These are phyloP conservation scores for Kwoniella pini DNA, from an alignment of 768 basidiomycete species.

Conservation along the genomic window DNA sequence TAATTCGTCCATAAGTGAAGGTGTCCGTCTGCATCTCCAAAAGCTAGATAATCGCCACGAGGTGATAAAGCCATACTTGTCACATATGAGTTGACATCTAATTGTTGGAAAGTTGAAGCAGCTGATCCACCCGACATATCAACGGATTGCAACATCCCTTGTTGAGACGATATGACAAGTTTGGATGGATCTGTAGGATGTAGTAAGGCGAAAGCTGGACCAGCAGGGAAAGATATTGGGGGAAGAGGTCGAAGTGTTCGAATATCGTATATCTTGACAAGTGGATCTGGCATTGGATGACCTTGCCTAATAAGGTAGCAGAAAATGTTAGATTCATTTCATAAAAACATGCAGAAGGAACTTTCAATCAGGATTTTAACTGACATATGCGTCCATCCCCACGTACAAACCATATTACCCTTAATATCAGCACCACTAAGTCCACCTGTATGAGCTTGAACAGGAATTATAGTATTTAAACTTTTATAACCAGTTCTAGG, in stretches of 20 bases:
- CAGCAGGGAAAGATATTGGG: conserved; percentile 81
- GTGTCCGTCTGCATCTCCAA: conserved; percentile 81
- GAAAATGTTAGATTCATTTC: not conserved
- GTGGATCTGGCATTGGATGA: conserved; percentile 81
- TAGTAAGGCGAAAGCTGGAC: conserved; percentile 79
- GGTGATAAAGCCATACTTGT: conserved; percentile 79
- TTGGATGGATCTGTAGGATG: conserved; percentile 75
- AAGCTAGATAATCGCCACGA: conserved; percentile 86
- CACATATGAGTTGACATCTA: conserved; percentile 63
- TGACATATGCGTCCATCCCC: conserved; percentile 83
- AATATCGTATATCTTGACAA: conserved; percentile 89
- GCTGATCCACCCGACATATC: conserved; percentile 59
- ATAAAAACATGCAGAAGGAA: not conserved
- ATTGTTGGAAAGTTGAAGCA: conserved; percentile 27
- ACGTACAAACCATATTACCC: conserved; percentile 79
- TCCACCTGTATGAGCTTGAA: conserved; percentile 78
- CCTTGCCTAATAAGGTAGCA: conserved; percentile 64
- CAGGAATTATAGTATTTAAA: conserved; percentile 45
- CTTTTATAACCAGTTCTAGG: conserved; percentile 43
- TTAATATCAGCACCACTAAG: conserved; percentile 76
- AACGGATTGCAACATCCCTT: conserved; percentile 81
- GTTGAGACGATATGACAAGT: conserved; percentile 72
- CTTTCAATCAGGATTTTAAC: conserved; percentile 8
- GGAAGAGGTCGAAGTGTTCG: conserved; percentile 78
- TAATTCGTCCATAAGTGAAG: conserved; percentile 78